Evolutionary conservation across 2,329 filamentous ascomycete genomes (phyloP).

Genomic region (Exophiala sp.): DNA sequence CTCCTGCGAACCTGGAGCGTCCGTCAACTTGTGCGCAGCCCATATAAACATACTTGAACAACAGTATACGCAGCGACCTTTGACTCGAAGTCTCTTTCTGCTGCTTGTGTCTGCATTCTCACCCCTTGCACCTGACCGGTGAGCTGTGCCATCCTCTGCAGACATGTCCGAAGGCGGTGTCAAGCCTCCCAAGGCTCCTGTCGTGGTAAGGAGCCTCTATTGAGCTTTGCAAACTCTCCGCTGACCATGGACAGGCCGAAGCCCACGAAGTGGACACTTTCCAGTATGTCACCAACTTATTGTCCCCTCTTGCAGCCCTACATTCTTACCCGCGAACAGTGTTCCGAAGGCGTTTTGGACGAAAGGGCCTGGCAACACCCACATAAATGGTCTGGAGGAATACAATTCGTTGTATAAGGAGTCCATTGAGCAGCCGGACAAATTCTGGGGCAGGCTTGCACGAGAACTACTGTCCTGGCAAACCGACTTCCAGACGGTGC

Average conservation of each 20-base stretch:
- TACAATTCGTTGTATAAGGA: slow-evolving; percentile 64
- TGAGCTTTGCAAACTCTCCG: background rate
- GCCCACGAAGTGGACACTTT: slow-evolving; percentile 46
- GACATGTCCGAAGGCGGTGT: slow-evolving; percentile 37
- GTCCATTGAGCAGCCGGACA: slow-evolving; percentile 81
- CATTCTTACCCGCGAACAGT: slow-evolving; percentile 25
- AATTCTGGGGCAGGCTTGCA: slow-evolving; percentile 83
- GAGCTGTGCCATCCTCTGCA: background rate
- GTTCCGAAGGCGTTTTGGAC: slow-evolving; percentile 52
- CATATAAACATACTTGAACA: slow-evolving; percentile 13
- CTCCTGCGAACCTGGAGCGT: slow-evolving; percentile 3
- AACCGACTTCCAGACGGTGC: slow-evolving; percentile 84
- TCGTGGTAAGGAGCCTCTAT: slow-evolving; percentile 36
- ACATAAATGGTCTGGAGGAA: slow-evolving; percentile 55
- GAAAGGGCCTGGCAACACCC: slow-evolving; percentile 57
- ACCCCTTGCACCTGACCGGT: background rate
- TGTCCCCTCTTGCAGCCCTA: background rate
- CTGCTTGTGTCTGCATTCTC: background rate
- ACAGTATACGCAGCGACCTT: background rate
- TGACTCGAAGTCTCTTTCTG: background rate
- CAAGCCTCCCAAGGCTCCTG: slow-evolving; percentile 32
- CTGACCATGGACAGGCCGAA: slow-evolving; percentile 33
- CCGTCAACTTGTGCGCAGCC: slow-evolving; percentile 3
- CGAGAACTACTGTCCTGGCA: slow-evolving; percentile 88
- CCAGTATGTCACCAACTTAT: slow-evolving; percentile 33